Base-by-base conservation (phyloP, 2,329 filamentous ascomycete species). In the Pseudogymnoascus sp. region DNA sequence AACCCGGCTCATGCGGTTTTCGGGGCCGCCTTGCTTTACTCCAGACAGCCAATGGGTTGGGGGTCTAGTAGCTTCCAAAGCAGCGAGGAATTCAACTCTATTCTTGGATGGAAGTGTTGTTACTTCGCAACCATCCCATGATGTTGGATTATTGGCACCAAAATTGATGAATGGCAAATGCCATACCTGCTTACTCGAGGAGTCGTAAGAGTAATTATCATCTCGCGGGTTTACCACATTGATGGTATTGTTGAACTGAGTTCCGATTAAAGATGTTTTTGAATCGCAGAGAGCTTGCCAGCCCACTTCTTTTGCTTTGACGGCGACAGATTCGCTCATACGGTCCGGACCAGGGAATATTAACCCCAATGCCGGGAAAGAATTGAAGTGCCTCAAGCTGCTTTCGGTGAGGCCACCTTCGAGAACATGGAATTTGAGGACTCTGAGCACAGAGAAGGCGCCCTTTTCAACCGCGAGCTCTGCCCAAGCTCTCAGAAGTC, bases 401-500 rank as follows among this genome's bases (percentile, higher is more conserved):
- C 63, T 62, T 9, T 62, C 59, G 1, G 72, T 75, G 1, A 75
- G 14, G 3, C 69, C 67, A 12, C 49, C 45, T 25, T 62, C 23
- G 41, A 71, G 69, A 35, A 70, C 65, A 66, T 71, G 69, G 2
- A 75, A 67, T 49, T 65, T 71, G 33, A 75, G 62, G 14, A 74
- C 67, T 61, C 72, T 66, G 45, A 75, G 60, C 7, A 72, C 66
- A 2, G 64, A 63, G 31, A 75, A 75, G 2, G 67, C 66, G 1
- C 65, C 67, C 6, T 69, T 64, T 16, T 68, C 65, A 8, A 59
- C 35, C 9, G 70, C 72, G 41, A 66, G 64, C 37, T 66, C 49
- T 49, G 66, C 64, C 73, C 73, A 75, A 8, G 71, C 67, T 61
- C 70, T 66, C n/a, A 75, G 52, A 5, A 74, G 45, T 31, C 67